Conservation (phyloP, 2,329 filamentous ascomycete species). For the Colletotrichum melonis region DNA sequence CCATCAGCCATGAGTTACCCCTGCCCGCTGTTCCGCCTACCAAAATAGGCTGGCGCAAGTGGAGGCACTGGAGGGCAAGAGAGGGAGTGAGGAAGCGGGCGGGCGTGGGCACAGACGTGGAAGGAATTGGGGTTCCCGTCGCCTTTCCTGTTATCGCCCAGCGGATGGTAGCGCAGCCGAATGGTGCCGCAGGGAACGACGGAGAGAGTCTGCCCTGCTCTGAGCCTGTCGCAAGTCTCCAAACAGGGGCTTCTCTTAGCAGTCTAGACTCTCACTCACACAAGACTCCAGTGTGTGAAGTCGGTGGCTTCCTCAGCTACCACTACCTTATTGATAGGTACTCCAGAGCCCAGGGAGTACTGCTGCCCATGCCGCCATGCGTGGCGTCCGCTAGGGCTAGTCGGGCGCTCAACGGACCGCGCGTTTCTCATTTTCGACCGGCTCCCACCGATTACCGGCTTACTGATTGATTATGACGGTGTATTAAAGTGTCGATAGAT, state of each 20-base stretch:
- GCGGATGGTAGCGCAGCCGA: slow-evolving; percentile 33
- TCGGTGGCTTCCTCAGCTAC: neutral
- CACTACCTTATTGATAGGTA: neutral
- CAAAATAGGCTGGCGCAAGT: slow-evolving; percentile 25
- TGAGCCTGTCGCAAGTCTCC: slow-evolving; percentile 10
- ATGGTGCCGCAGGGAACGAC: slow-evolving; percentile 16
- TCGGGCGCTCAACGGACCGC: neutral
- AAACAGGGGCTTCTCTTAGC: slow-evolving; percentile 24
- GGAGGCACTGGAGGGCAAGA: neutral
- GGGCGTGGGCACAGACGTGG: slow-evolving; percentile 20
- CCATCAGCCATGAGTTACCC: neutral
- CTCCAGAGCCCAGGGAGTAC: neutral
- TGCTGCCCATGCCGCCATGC: neutral
- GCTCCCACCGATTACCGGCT: neutral
- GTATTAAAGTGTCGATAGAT: neutral
- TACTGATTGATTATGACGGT: no score
- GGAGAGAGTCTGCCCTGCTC: slow-evolving; percentile 1
- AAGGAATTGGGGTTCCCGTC: slow-evolving; percentile 7
- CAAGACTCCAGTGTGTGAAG: neutral
- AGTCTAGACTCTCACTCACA: no score
- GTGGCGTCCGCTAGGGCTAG: neutral
- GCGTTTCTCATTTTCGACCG: neutral
- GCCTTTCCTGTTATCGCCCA: neutral
- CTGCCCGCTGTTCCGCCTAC: slow-evolving; percentile 6
- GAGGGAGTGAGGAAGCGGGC: neutral